A percentile compares a stretch with the other conserved stretches of the same genome.
Evolutionary conservation across 2,329 filamentous ascomycete genomes (phyloP).

Genomic region (Phyllosticta citriasiana): DNA sequence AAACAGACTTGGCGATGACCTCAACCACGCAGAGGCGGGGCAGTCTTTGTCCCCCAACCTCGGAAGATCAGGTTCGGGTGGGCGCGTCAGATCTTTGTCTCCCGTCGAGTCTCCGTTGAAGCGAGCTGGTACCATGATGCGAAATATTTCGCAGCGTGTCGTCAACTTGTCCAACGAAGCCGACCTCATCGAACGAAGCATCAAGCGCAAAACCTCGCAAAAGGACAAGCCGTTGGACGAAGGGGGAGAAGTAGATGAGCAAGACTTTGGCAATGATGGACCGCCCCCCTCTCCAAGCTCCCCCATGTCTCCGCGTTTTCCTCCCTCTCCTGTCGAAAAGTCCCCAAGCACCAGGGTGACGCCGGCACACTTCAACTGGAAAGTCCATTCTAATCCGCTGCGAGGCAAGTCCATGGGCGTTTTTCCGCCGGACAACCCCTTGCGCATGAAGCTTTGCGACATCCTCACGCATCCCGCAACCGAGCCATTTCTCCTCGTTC

Average conservation of each 20-base stretch:
- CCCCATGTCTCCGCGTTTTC: constrained; percentile 13
- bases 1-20: constrained; percentile 50
- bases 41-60: constrained; percentile 22
- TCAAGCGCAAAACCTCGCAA: constrained; percentile 51
- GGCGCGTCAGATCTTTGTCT: constrained; percentile 35
- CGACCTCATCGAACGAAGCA: constrained; percentile 66
- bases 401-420: constrained; percentile 79
- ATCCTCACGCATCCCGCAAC: constrained; percentile 76
- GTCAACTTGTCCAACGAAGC: constrained; percentile 95
- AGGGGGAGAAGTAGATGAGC: constrained; percentile 15
- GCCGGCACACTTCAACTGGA: constrained; percentile 24
- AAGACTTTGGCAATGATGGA: constrained; percentile 21
- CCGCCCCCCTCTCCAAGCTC: constrained; percentile 22
- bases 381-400: constrained; percentile 57
- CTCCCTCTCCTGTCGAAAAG: constrained; percentile 28
- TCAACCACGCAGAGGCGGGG: constrained; percentile 50
- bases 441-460: constrained; percentile 69
- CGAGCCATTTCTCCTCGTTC: constrained; percentile 73
- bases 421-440: constrained; percentile 65
- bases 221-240: constrained; percentile 32
- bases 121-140: constrained; percentile 41
- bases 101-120: constrained; percentile 38
- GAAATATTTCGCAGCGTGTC: constrained; percentile 87
- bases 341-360: constrained; percentile 22
- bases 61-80: constrained; percentile 33